Base-by-base conservation (phyloP, 805 yeast species). In the Starmerella sp. region DNA sequence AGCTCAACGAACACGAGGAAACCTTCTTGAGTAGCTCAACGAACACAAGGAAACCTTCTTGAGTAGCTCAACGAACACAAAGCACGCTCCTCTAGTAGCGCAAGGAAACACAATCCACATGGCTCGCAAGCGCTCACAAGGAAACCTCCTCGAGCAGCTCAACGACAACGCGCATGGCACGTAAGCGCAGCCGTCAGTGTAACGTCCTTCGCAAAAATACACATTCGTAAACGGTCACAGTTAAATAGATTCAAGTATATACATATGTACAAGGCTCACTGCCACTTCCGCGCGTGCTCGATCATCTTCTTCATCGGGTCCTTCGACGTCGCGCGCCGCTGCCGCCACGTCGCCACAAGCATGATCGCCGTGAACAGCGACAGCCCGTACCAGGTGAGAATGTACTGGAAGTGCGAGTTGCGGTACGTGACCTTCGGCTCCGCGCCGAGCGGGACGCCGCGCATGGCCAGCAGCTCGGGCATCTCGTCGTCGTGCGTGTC, bases 331-430 rank as follows among this genome's bases (percentile, higher is more conserved):
- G 48, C 31, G 43, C 62, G 53, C 15, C 70, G 66, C 64, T 78
- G 79, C 58, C 70, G 74, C 55, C 82, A 61, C 17, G 82, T 77
- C 34, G 77, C 65, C 31, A 75, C 61, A 36, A 93, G 75, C 69
- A 88, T 77, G 36, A 84, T 79, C 0, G 89, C 63, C 38, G 95
- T 84, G 39, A 86, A 78, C 42, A 85, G 63, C 1, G 89, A 81
- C 44, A 91, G 77, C 0, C 96, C 95, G 67, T 86, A 91, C 98
- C 98, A 93, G 0, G 98, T 93, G 22, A 88, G 80, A 65, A 93
- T 72, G 67, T 93, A 93, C 68, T 91, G 96, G 68, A 90, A 71
- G 66, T 93, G 98, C 66, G 89, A 88, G 68, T 93, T 93, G 57
- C 84, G 81, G 66, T 87, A 77, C 61, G 83, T 90, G 36, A 91